These are phyloP conservation scores for Pyrus bretschneideri DNA, from an alignment of 306 rosid genomes.

Conservation along the genomic window DNA sequence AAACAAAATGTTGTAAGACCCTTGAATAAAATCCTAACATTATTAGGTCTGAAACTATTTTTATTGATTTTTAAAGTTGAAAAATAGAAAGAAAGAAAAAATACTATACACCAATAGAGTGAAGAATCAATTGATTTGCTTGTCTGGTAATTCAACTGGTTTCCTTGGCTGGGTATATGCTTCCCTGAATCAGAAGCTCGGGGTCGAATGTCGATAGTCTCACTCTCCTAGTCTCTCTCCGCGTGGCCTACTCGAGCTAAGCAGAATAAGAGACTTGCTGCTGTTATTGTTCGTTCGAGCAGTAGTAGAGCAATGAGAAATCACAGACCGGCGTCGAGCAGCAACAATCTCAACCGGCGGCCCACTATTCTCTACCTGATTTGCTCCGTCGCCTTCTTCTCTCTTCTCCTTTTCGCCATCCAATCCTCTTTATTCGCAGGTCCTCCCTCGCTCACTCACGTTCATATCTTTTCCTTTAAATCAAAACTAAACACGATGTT, in stretches of 20 bases:
- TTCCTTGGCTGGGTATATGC: background rate
- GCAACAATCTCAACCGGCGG: slow-evolving; percentile 20
- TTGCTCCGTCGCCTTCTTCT: slow-evolving; percentile 60
- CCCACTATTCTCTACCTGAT: slow-evolving; percentile 63
- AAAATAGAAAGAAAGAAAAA: too few species aligned
- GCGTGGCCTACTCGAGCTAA: background rate
- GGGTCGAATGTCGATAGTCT: background rate
- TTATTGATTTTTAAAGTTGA: too few species aligned
- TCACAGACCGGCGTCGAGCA: slow-evolving; percentile 29
- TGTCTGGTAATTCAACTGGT: background rate
- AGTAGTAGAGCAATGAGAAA: slow-evolving; percentile 41
- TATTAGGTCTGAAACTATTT: too few species aligned
- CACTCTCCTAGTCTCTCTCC: background rate
- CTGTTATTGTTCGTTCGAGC: background rate
- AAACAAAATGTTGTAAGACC: too few species aligned
- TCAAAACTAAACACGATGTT: background rate
- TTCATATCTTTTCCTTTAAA: background rate
- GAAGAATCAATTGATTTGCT: background rate
- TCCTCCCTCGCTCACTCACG: too few species aligned
- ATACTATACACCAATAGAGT: background rate
- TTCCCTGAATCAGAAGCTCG: background rate
- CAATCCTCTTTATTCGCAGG: slow-evolving; percentile 70
- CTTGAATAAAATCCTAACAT: too few species aligned
- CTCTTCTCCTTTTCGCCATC: slow-evolving; percentile 59
- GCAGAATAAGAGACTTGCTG: too few species aligned